Evolutionary conservation across 2,329 filamentous ascomycete genomes (phyloP), one percentile per base, ranked within the genome.

Genomic region (Leptoxyphium fumago): DNA sequence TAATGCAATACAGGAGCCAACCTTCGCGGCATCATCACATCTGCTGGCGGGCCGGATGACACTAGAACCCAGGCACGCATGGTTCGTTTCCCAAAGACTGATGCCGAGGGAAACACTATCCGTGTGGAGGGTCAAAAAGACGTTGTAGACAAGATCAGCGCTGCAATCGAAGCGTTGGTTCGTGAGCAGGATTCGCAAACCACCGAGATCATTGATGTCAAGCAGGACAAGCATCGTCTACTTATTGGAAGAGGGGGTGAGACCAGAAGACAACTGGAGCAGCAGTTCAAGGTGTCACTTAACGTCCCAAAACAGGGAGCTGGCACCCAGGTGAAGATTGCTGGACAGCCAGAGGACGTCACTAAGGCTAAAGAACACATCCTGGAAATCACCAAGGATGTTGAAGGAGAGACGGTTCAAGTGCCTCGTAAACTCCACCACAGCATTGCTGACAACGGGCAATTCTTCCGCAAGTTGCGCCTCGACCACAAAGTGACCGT

Each of bases 171-270:
- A 58, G 74, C 78, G 40, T 83, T 94, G 53, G 86, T 94, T 28
- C 69, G 75, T n/a, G 77, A 93, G 60, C 81, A 85, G 32, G 84
- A 89, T 55, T 89, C 77, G 61, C 85, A 94, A 65, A 76, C 85
- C 36, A 83, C 79, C 0, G 81, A 85, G 55, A 72, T 73, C 13
- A 60, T 95, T 21, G 87, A 95, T 29, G 80, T 98, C 30, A 84
- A 88, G 13, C 79, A 81, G 10, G 83, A 91, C 55, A 93, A 95
- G 71, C 93, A 98, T 63, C 76, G 88, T 43, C 74, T 84, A 8
- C 73, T 98, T 18, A 96, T 98, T 58, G 91, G 91, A 38, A 85
- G 87, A 45, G 87, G 86, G 50, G 91, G 93, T 50, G 87, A 94
- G 52, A 80, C 78, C 41, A 84, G 93, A 62, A 83, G 84, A 50